Evolutionary conservation across 257 asterid species (phyloP).

Genomic region (Coffea eugenioides): DNA sequence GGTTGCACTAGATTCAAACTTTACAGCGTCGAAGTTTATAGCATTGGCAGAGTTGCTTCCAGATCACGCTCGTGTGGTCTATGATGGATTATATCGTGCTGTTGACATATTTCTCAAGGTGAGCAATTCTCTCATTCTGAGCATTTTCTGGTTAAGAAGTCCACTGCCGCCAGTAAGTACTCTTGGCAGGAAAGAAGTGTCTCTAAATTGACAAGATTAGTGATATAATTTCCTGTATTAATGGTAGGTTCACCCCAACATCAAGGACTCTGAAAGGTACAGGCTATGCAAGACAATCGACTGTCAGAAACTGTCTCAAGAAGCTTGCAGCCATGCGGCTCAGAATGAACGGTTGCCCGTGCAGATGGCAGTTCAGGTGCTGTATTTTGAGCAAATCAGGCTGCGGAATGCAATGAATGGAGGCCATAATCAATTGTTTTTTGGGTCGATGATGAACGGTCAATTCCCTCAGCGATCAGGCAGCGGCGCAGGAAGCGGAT

Average conservation of each 20-base stretch:
- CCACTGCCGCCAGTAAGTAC: not conserved
- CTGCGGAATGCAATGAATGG: slow-evolving; percentile 91
- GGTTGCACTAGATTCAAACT: slow-evolving; percentile 71
- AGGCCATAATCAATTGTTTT: slow-evolving; percentile 62
- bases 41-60: slow-evolving; percentile 79
- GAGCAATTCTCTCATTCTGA: slow-evolving; percentile 20
- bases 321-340: slow-evolving; percentile 99
- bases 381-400: slow-evolving; percentile 90
- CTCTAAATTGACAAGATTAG: not conserved
- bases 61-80: slow-evolving; percentile 76
- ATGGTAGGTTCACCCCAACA: slow-evolving; percentile 84
- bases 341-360: slow-evolving; percentile 93
- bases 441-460: slow-evolving; percentile 53
- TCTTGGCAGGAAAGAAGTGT: not conserved
- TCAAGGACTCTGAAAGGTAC: slow-evolving; percentile 82
- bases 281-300: slow-evolving; percentile 85
- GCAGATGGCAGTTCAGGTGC: slow-evolving; percentile 94
- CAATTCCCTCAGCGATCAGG: slow-evolving; percentile 79
- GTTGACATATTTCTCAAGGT: slow-evolving; percentile 95
- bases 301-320: slow-evolving; percentile 84
- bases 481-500: slow-evolving; percentile 87
- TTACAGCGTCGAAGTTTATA: slow-evolving; percentile 63
- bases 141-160: not conserved
- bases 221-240: not conserved
- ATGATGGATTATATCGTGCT: slow-evolving; percentile 84